These are phyloP conservation scores for Clavispora phyllophila DNA, from an alignment of 805 yeast species.

Conservation along the genomic window DNA sequence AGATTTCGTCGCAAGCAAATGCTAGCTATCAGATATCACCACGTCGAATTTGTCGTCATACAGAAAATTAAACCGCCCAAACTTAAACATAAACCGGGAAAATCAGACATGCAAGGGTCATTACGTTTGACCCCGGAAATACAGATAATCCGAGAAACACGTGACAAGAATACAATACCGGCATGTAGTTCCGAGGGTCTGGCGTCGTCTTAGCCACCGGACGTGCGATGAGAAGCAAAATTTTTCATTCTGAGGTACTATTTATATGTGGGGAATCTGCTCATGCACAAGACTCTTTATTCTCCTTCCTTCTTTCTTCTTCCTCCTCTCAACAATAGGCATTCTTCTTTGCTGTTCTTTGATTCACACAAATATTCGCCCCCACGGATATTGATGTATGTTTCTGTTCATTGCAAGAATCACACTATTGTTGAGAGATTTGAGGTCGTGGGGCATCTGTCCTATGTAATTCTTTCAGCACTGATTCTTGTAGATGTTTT, in stretches of 20 bases:
- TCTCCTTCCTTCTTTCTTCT: constrained; percentile 21
- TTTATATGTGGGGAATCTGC: constrained; percentile 10
- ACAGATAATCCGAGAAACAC: not conserved
- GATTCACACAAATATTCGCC: constrained; percentile 11
- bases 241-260: constrained; percentile 6
- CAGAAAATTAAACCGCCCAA: too few species aligned
- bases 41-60: too few species aligned
- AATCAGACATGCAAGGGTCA: constrained; percentile 7
- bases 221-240: constrained; percentile 1
- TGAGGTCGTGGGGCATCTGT: not conserved
- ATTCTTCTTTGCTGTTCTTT: constrained; percentile 17
- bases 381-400: constrained; percentile 14
- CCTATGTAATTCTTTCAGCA: not conserved
- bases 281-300: constrained; percentile 5
- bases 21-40: too few species aligned
- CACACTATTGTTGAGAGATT: constrained; percentile 14
- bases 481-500: not conserved
- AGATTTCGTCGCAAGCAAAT: too few species aligned
- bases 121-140: constrained; percentile 13
- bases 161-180: not conserved
- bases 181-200: not conserved
- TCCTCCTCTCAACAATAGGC: constrained; percentile 34
- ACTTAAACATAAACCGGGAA: too few species aligned
- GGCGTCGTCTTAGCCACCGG: not conserved
- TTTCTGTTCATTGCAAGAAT: constrained; percentile 1